These are phyloP conservation scores for Prillingera fragicola DNA, from an alignment of 1,284 basidiomycete species.

Conservation along the genomic window DNA sequence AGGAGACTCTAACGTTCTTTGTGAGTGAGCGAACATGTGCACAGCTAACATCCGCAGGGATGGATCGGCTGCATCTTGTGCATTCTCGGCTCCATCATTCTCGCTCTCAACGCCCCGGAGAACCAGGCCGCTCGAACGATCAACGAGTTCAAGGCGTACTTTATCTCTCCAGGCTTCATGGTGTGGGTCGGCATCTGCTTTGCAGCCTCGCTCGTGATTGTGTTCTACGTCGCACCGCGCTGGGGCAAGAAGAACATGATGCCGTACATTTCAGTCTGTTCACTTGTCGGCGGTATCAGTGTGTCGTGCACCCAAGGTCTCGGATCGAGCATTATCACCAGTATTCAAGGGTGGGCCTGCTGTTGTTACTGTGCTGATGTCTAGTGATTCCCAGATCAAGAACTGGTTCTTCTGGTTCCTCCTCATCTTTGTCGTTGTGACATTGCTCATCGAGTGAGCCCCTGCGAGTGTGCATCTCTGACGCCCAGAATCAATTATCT, in stretches of 20 bases:
- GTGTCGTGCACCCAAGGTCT: conserved; percentile 94
- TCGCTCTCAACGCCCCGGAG: conserved; percentile 68
- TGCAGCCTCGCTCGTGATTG: conserved; percentile 26
- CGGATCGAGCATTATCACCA: conserved; percentile 82
- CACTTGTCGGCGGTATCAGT: conserved; percentile 91
- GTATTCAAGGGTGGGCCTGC: conserved; percentile 66
- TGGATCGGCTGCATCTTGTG: conserved; percentile 90
- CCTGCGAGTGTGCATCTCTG: conserved; percentile 3
- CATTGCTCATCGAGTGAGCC: conserved; percentile 52
- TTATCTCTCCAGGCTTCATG: conserved; percentile 81
- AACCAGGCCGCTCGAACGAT: conserved; percentile 78
- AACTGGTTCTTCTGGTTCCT: conserved; percentile 82
- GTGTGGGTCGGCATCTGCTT: conserved; percentile 55
- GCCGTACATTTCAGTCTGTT: conserved; percentile 91
- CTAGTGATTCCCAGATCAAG: conserved; percentile 47
- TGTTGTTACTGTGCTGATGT: background rate
- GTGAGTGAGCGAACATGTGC: conserved; percentile 13
- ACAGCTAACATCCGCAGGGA: conserved; percentile 51
- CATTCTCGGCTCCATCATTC: conserved; percentile 62
- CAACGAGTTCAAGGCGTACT: conserved; percentile 69
- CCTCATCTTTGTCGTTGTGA: conserved; percentile 75
- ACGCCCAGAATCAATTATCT: conserved; percentile 79
- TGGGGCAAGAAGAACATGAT: conserved; percentile 93
- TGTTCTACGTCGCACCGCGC: conserved; percentile 49
- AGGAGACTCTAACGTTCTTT: conserved; percentile 66